Evolutionary conservation across 495 filamentous ascomycete species (phyloP).

Genomic region (Penicillium taxi): DNA sequence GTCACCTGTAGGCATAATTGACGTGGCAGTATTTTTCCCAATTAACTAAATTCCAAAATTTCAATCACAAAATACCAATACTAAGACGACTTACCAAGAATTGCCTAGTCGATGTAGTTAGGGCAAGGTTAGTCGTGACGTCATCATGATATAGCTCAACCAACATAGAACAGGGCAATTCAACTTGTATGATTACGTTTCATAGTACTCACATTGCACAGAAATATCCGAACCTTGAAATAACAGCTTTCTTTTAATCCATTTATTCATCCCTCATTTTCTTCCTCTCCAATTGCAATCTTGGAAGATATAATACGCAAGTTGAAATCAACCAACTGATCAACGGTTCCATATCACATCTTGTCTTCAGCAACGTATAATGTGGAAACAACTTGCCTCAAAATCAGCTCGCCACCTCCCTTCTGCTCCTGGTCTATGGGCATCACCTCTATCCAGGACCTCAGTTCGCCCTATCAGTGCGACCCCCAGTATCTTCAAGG

Average conservation of each 20-base stretch:
- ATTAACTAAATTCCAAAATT: not conserved
- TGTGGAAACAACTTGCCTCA: conserved; percentile 21
- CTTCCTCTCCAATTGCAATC: too few species aligned
- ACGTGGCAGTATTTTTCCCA: conserved; percentile 19
- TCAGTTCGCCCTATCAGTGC: conserved; percentile 7
- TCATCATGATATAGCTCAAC: conserved; percentile 25
- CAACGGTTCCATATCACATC: not conserved
- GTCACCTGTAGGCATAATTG: conserved; percentile 11
- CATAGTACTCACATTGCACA: too few species aligned
- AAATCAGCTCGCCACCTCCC: conserved; percentile 1
- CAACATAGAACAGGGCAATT: conserved; percentile 11
- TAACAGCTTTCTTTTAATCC: not conserved
- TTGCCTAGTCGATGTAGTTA: conserved; percentile 16
- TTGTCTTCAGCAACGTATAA: conserved; percentile 3
- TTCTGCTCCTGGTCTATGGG: not conserved
- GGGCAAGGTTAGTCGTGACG: conserved; percentile 21
- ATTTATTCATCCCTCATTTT: not conserved
- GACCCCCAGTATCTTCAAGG: conserved; percentile 12
- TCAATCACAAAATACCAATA: not conserved
- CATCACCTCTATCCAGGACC: not conserved
- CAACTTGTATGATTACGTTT: too few species aligned
- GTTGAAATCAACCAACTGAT: too few species aligned
- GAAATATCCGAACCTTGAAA: not conserved
- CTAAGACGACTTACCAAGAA: conserved; percentile 4
- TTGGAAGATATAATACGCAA: too few species aligned